Evolutionary conservation across 1,139 yeast genomes (phyloP).

Genomic region (Candida gigantensis): DNA sequence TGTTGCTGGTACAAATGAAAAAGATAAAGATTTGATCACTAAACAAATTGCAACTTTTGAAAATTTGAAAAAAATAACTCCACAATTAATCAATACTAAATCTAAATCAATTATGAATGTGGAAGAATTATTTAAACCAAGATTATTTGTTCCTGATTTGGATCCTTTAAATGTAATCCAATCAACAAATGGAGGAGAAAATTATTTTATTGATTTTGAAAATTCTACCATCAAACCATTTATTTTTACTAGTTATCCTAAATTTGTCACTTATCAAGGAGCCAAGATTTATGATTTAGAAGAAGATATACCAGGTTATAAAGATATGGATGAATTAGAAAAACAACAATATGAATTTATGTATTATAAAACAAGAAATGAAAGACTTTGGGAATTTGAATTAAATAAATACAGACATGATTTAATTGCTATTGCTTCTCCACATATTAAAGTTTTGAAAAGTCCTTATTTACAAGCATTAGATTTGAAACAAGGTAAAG

Average conservation of each 20-base stretch:
- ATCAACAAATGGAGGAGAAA: conserved; percentile 31
- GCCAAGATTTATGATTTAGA: conserved; percentile 76
- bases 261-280: conserved; percentile 83
- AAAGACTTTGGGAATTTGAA: conserved; percentile 80
- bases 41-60: conserved; percentile 60
- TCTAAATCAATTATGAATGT: conserved; percentile 59
- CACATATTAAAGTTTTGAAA: conserved; percentile 69
- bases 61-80: conserved; percentile 55
- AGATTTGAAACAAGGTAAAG: conserved; percentile 62
- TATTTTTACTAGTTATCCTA: conserved; percentile 73
- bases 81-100: conserved; percentile 52
- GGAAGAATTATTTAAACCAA: conserved; percentile 66
- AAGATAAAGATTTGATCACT: conserved; percentile 42
- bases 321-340: conserved; percentile 66
- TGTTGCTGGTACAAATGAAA: conserved; percentile 46
- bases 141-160: conserved; percentile 77
- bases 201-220: conserved; percentile 77
- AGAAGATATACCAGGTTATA: conserved; percentile 73
- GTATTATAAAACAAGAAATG: conserved; percentile 88
- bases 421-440: conserved; percentile 76
- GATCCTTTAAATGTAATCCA: conserved; percentile 85
- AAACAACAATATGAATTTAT: conserved; percentile 81
- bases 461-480: conserved; percentile 67
- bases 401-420: conserved; percentile 65
- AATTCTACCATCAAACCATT: conserved; percentile 79